Base-by-base conservation (phyloP, 2,329 filamentous ascomycete genomes). In the Epichloe gansuensis region DNA sequence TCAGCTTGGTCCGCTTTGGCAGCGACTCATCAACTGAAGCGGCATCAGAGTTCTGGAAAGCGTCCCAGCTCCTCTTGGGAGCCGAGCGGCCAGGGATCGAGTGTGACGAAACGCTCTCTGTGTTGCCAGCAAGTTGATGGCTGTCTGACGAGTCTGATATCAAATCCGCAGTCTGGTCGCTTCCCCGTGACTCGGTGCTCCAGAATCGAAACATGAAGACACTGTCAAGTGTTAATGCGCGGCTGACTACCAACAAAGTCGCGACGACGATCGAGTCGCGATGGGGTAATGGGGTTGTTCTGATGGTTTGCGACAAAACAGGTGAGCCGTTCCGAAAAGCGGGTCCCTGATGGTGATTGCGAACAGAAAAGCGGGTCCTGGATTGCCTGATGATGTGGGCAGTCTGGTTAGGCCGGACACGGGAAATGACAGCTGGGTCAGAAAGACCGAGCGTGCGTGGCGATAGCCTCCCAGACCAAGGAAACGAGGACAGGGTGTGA, bases 201-300 rank as follows among this genome's bases (percentile, higher is more conserved):
- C 78, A 82, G 63, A 81, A 78, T 59, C 76, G 73, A 68, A 82
- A 81, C 78, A 82, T 82, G 68, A 72, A 71, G 68, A 72, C 66
- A 65, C 61, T 60, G 58, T 55, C 49, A 51, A 59, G 54, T 57
- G 58, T 55, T 58, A 58, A 57, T 38, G 57, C 56, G 46, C 15
- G 49, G 42, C 52, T 53, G 49, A 47, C 52, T 31, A 48, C 45
- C 49, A 41, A 12, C 45, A 11, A 23, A 23, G 45, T 38, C 31
- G 31, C 31, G 4, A 36, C 31, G 31, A 34, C 44, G 34, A 38
- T 21, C 6, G 42, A 21, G 55, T 55, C 56, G 58, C 55, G 57
- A 61, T 49, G 21, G 42, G 50, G 35, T 44, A 56, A 61, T 49
- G 21, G 42, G 50, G 35, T 44, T 23, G 40, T 54, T 47, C 53